Conservation (phyloP, 768 basidiomycete genomes). For the Boletus pseudo-olivaceus region DNA sequence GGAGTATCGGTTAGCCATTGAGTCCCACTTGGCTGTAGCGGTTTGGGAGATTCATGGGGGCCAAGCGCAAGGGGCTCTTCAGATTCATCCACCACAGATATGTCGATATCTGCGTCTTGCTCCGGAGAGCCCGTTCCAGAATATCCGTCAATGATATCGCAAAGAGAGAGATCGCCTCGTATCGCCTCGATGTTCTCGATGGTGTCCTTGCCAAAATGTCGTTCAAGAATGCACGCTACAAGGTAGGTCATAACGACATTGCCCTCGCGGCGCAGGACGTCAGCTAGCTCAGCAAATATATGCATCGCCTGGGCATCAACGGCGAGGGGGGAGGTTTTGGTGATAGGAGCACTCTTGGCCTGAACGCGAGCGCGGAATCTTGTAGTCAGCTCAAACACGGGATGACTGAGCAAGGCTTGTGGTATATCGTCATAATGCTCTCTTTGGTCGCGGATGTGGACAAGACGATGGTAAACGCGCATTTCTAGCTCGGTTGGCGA, state of each 20-base stretch:
- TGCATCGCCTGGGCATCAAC: slow-evolving; percentile 67
- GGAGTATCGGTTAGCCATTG: slow-evolving; percentile 34
- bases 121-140: slow-evolving; percentile 26
- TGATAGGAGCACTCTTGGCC: slow-evolving; percentile 68
- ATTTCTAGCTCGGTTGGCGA: slow-evolving; percentile 92
- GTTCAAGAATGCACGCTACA: slow-evolving; percentile 83
- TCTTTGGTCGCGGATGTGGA: slow-evolving; percentile 82
- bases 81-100: slow-evolving; percentile 19
- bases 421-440: slow-evolving; percentile 77
- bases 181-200: slow-evolving; percentile 73
- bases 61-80: slow-evolving; percentile 5
- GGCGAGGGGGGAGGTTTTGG: slow-evolving; percentile 57
- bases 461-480: slow-evolving; percentile 90
- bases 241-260: slow-evolving; percentile 76
- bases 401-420: slow-evolving; percentile 57
- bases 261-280: slow-evolving; percentile 61
- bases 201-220: slow-evolving; percentile 79
- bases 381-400: slow-evolving; percentile 80
- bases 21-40: slow-evolving; percentile 27
- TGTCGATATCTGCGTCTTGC: slow-evolving; percentile 26
- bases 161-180: slow-evolving; percentile 50
- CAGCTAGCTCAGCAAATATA: slow-evolving; percentile 59
- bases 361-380: slow-evolving; percentile 80
- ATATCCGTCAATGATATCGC: slow-evolving; percentile 70
- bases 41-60: slow-evolving; percentile 3